These are phyloP conservation scores for Atkinsonella hypoxylon DNA, from an alignment of 2,329 filamentous ascomycete genomes.

Conservation along the genomic window DNA sequence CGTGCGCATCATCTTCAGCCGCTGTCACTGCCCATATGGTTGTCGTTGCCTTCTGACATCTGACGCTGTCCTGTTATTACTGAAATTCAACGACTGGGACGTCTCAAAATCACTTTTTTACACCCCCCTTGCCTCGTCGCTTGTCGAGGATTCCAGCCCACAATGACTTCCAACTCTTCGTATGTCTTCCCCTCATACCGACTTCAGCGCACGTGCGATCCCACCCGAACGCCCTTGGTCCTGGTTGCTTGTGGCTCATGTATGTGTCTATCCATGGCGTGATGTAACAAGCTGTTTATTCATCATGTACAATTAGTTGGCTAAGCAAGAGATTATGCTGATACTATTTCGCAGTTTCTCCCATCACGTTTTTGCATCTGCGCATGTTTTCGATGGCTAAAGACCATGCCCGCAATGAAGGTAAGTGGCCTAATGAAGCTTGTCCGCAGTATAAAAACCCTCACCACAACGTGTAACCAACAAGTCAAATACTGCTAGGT, in stretches of 20 bases:
- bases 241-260: constrained; percentile 49
- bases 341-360: constrained; percentile 38
- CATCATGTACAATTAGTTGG: not conserved
- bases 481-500: constrained; percentile 11
- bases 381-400: constrained; percentile 83
- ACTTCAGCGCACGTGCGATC: constrained; percentile 40
- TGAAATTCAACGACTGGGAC: not conserved
- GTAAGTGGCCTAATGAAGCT: constrained; percentile 7
- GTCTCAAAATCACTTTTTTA: not conserved
- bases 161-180: constrained; percentile 20
- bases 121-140: not conserved
- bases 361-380: constrained; percentile 64
- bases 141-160: constrained; percentile 4
- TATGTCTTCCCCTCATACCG: constrained; percentile 47
- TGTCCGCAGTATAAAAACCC: no score
- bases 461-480: not conserved
- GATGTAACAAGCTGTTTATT: not conserved
- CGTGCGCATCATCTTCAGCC: not conserved
- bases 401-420: constrained; percentile 53
- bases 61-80: not conserved
- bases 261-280: constrained; percentile 10
- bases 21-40: not conserved
- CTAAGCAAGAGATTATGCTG: not conserved
- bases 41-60: not conserved
- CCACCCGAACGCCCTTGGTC: constrained; percentile 4